Percentiles rank a stretch among this genome's conserved stretches.
These are phyloP conservation scores for Wickerhamia fluorescens DNA, from an alignment of 805 yeast genomes.

Conservation along the genomic window DNA sequence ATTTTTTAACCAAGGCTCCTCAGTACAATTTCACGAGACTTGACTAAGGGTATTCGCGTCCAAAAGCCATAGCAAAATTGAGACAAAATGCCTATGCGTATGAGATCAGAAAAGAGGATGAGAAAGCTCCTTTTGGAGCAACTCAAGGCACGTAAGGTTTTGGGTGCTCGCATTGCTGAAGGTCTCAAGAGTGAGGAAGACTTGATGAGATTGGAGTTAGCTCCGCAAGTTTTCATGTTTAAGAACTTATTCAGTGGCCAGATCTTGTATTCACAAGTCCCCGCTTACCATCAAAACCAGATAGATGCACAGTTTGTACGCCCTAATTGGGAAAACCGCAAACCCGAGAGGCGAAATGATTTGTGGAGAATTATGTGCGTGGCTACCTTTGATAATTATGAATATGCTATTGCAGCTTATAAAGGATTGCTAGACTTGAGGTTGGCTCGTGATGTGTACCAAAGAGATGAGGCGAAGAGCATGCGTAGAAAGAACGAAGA, in stretches of 20 bases:
- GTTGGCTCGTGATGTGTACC: constrained; percentile 60
- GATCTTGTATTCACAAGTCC: constrained; percentile 81
- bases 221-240: constrained; percentile 79
- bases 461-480: constrained; percentile 51
- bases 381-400: constrained; percentile 55
- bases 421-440: constrained; percentile 69
- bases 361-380: constrained; percentile 90
- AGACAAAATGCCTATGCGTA: constrained; percentile 29
- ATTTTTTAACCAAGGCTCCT: too few species aligned
- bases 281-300: constrained; percentile 52
- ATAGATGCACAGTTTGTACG: constrained; percentile 65
- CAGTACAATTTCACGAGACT: too few species aligned
- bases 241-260: constrained; percentile 86
- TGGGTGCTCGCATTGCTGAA: constrained; percentile 37
- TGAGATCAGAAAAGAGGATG: constrained; percentile 41
- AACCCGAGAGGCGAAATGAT: constrained; percentile 75
- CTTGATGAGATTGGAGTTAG: constrained; percentile 46
- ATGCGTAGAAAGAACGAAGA: constrained; percentile 67
- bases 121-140: constrained; percentile 41
- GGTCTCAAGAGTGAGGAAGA: constrained; percentile 28
- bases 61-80: constrained; percentile 2
- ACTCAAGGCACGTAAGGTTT: constrained; percentile 33
- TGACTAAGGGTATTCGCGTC: too few species aligned
- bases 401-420: constrained; percentile 64
- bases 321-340: constrained; percentile 86